Conservation (phyloP, 164 flowering plant species). For the Berberis vulgaris region DNA sequence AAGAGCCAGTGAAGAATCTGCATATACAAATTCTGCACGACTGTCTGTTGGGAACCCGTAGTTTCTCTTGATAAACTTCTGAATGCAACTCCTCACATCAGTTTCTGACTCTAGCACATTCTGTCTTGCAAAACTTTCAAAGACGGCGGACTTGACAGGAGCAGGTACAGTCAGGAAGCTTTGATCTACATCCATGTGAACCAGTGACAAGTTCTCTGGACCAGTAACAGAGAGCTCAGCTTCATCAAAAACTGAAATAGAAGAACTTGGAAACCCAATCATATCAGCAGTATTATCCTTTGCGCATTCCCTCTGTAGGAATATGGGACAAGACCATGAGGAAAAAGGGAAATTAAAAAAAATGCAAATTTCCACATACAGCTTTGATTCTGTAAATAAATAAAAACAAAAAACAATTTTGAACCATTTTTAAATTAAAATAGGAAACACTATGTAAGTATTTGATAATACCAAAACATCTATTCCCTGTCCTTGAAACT, state of each 20-base stretch:
- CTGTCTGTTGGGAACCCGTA: constrained; percentile 54
- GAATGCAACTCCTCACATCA: constrained; percentile 59
- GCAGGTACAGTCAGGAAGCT: constrained; percentile 70
- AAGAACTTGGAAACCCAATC: constrained; percentile 69
- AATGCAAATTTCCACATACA: too few relatives aligned
- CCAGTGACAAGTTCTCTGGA: constrained; percentile 32
- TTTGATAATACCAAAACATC: too few relatives aligned
- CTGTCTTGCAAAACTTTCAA: constrained; percentile 94
- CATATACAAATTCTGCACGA: constrained; percentile 53
- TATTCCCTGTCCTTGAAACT: too few relatives aligned
- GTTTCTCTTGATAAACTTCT: constrained; percentile 36
- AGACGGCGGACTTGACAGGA: constrained; percentile 77
- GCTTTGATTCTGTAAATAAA: too few relatives aligned
- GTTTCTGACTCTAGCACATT: constrained; percentile 72
- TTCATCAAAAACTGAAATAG: constrained; percentile 45
- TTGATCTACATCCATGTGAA: constrained; percentile 95
- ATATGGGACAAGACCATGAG: not conserved
- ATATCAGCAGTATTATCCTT: constrained; percentile 38
- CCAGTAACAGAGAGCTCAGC: constrained; percentile 62
- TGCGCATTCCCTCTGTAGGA: constrained; percentile 50
- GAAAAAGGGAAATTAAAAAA: too few relatives aligned
- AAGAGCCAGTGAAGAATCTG: constrained; percentile 60
- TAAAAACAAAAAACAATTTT: too few relatives aligned
- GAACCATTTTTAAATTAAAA: too few relatives aligned
- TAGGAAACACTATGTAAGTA: too few relatives aligned